Percentiles rank a stretch among this genome's conserved stretches.
These are phyloP conservation scores for Salix koriyanagi DNA, from an alignment of 345 rosid species.

Conservation along the genomic window DNA sequence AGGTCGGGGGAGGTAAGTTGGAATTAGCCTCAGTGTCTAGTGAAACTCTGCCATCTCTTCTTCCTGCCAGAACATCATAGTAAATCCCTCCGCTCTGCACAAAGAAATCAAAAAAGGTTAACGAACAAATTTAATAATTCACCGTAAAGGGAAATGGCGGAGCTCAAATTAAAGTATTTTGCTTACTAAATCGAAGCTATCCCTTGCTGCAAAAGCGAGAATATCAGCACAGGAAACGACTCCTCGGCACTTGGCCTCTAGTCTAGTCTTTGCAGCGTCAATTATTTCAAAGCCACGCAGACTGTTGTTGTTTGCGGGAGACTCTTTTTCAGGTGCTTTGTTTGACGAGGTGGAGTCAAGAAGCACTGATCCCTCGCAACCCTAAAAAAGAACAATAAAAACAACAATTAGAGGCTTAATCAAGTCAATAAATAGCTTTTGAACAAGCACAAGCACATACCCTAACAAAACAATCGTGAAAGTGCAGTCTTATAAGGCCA, in stretches of 20 bases:
- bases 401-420: too few relatives aligned
- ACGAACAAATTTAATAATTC: neutral
- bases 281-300: slow-evolving; percentile 52
- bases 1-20: slow-evolving; percentile 13
- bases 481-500: slow-evolving; percentile 52
- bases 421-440: neutral
- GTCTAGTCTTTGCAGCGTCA: slow-evolving; percentile 38
- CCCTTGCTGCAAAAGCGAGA: slow-evolving; percentile 52
- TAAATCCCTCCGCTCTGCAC: slow-evolving; percentile 42
- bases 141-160: neutral
- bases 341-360: slow-evolving; percentile 41
- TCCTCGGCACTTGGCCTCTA: slow-evolving; percentile 40
- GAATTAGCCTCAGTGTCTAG: slow-evolving; percentile 24
- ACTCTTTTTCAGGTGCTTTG: slow-evolving; percentile 46
- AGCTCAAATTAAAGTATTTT: neutral
- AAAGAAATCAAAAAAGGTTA: neutral
- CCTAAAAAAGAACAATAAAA: slow-evolving; percentile 17
- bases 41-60: slow-evolving; percentile 57
- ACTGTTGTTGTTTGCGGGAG: slow-evolving; percentile 39
- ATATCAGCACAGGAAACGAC: slow-evolving; percentile 60
- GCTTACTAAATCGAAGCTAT: slow-evolving; percentile 40
- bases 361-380: slow-evolving; percentile 55
- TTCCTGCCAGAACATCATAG: slow-evolving; percentile 53
- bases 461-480: slow-evolving; percentile 61
- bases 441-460: slow-evolving; percentile 10